Base-by-base conservation (phyloP, 306 rosid genomes). In the Cicer pinnatifidum region DNA sequence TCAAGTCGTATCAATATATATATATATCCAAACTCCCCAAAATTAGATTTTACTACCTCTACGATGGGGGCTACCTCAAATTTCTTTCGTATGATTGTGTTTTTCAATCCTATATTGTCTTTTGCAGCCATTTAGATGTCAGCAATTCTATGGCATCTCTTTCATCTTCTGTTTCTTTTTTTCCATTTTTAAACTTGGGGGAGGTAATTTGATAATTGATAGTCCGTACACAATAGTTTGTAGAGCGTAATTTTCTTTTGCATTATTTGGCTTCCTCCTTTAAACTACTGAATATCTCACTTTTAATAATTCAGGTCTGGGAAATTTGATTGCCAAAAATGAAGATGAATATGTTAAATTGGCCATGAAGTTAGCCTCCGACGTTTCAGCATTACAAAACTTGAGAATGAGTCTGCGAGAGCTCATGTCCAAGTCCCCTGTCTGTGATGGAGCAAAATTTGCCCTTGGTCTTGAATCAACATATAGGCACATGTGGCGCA, bases 281-380 rank as follows among this genome's bases (percentile, higher is more conserved):
- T 37, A 73, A 73, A 60, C 51, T 47, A 11, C 7, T 51, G 43
- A 48, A 39, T 69, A 12, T 84, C 53, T 80, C 33, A 28, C 59
- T 19, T 69, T 39, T 71, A 45, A 57, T 47, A 71, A 71, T 75
- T 59, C 86, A 94, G 99, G 99, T 62, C 78, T 91, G 80, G 83
- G 48, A 56, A 83, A 82, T 81, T 80, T 94, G 67, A 75, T 91
- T 73, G 99, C 99, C 45, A 86, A 82, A 85, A 81, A 83, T 66
- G 96, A 94, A 85, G 97, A 88, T 7, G 99, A 94, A 78, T 94
- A 94, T 72, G 92, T 91, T 47, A 84, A 90, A 52, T 78, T 87
- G 86, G 96, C 97, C 38, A 59, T 89, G 81, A 83, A 87, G 84
- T 77, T 94, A 85, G 99, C 99, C 63, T 88, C 96, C 16, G 97